Evolutionary conservation across 768 basidiomycete genomes (phyloP).

Genomic region (Kwoniella sp.): DNA sequence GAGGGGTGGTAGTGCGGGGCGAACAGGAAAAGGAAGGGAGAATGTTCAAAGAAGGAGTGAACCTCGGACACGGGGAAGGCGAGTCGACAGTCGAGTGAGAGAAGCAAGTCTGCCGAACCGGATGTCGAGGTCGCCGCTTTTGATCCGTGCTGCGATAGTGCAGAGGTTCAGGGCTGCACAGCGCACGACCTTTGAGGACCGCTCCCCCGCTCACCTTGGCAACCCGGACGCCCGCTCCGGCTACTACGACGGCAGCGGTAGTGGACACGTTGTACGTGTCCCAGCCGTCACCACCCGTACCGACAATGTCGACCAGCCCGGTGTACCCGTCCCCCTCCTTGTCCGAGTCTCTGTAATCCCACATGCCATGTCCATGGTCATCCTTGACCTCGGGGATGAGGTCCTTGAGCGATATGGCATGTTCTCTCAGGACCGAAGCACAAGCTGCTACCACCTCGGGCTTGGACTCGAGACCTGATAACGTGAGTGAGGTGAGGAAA

Average conservation of each 20-base stretch:
- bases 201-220: slow-evolving; percentile 86
- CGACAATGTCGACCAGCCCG: slow-evolving; percentile 70
- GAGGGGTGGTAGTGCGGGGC: slow-evolving; percentile 90
- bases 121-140: slow-evolving; percentile 86
- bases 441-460: slow-evolving; percentile 75
- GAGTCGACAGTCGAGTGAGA: slow-evolving; percentile 68
- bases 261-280: slow-evolving; percentile 97
- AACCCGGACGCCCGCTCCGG: slow-evolving; percentile 87
- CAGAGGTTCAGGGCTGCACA: too few relatives aligned
- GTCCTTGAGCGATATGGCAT: slow-evolving; percentile 63
- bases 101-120: slow-evolving; percentile 86
- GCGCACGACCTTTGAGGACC: too few relatives aligned
- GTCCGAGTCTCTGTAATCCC: slow-evolving; percentile 46
- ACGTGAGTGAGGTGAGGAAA: slow-evolving; percentile 79
- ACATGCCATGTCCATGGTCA: slow-evolving; percentile 26
- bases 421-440: slow-evolving; percentile 66
- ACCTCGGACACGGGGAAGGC: slow-evolving; percentile 59
- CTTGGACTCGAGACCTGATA: slow-evolving; percentile 69
- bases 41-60: slow-evolving; percentile 54
- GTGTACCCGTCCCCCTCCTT: slow-evolving; percentile 45
- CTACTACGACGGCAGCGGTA: slow-evolving; percentile 85
- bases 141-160: slow-evolving; percentile 68
- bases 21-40: slow-evolving; percentile 86
- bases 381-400: slow-evolving; percentile 8
- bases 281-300: slow-evolving; percentile 91